Evolutionary conservation across 192 early-diverging fungal genomes (phyloP), one percentile per base, ranked within the genome.

Genomic region (Mortierella claussenii): DNA sequence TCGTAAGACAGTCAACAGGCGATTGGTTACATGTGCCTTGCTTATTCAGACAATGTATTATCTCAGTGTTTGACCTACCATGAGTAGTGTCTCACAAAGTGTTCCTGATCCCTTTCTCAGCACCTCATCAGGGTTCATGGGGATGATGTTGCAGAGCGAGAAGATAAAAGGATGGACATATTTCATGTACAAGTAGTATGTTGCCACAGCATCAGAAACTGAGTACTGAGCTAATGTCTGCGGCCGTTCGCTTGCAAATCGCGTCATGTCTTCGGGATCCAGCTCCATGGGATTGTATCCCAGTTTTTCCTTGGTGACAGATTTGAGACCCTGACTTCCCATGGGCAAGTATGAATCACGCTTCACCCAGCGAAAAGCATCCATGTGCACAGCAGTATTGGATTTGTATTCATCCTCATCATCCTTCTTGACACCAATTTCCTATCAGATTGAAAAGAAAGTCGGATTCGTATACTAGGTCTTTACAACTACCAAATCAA

Each of bases 81-180:
- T 99, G 32, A 99, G 83, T 43, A 99, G 78, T 32, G 91, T 87
- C 80, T 99, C 98, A 62, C 98, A 99, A 7, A 99, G 83, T 27
- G 98, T 98, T 18, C 98, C 98, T 40, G 93, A 92, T 7, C 98
- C 98, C 80, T 95, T 94, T 52, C 98, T 88, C 64, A 98, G 80
- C 48, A 99, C 95, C 53, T 99, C 98, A 79, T 99, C 98, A 0
- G 96, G 96, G 44, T 93, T 93, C 71, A 98, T 89, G 0, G 98
- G 98, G 68, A 99, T 98, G 68, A 99, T 97, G 68, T 97, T 99
- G 84, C 98, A 98, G 23, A 99, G 88, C n/a, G 98, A 99, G 68
- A 98, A 99, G 42, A 97, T 95, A 66, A 99, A 99, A 28, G 96
- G 97, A 78, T 99, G 92, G 28, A 99, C 96, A 79, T 99, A 97